These are phyloP conservation scores for Pezicula neosporulosa DNA, from an alignment of 2,329 filamentous ascomycete species.

Conservation along the genomic window DNA sequence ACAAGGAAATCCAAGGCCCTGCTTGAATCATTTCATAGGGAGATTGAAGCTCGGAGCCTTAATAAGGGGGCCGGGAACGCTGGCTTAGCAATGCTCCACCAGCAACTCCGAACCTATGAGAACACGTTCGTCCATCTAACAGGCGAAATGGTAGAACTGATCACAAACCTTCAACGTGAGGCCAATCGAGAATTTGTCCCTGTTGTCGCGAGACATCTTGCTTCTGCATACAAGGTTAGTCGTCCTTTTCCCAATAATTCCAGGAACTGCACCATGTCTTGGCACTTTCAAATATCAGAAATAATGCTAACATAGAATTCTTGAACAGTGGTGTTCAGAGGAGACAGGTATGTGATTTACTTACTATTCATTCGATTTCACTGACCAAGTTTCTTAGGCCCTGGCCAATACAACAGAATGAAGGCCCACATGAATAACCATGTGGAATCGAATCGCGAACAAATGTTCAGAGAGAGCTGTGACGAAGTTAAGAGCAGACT, in stretches of 20 bases:
- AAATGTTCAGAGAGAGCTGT: constrained; percentile 48
- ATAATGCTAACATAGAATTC: no score
- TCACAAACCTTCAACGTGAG: constrained; percentile 45
- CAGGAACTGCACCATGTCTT: no score
- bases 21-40: constrained; percentile 37
- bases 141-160: constrained; percentile 25
- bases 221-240: constrained; percentile 35
- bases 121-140: constrained; percentile 36
- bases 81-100: constrained; percentile 34
- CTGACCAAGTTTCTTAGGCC: constrained; percentile 22
- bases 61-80: constrained; percentile 35
- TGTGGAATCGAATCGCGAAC: constrained; percentile 33
- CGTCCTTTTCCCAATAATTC: no score
- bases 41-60: constrained; percentile 34
- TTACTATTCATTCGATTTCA: not conserved
- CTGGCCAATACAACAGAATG: constrained; percentile 47
- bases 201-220: constrained; percentile 42
- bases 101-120: constrained; percentile 39
- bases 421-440: constrained; percentile 44
- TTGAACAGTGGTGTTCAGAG: constrained; percentile 28
- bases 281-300: no score
- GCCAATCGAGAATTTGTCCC: constrained; percentile 52
- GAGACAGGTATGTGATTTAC: constrained; percentile 34
- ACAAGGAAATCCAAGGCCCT: constrained; percentile 26
- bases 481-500: constrained; percentile 38